Evolutionary conservation across 257 asterid genomes (phyloP).

Genomic region (Nyctanthes arbortristis): DNA sequence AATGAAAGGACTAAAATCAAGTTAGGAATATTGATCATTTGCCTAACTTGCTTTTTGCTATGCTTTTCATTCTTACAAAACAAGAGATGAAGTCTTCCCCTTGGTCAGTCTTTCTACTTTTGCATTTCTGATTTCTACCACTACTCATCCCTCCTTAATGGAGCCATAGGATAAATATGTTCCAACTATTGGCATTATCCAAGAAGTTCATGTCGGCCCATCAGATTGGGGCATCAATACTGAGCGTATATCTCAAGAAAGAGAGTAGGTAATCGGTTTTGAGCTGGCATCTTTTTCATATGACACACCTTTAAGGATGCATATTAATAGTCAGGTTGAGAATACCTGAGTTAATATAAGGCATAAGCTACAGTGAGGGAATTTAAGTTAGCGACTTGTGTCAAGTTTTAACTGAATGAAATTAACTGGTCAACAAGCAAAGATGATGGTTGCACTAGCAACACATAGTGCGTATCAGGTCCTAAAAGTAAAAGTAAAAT

Average conservation of each 20-base stretch:
- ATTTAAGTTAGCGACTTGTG: not conserved
- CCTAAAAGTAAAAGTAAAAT: not conserved
- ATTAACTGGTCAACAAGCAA: not conserved
- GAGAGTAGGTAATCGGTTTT: not conserved
- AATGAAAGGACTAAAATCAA: not conserved
- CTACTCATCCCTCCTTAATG: not conserved
- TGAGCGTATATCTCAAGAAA: not conserved
- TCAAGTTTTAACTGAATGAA: slow-evolving; percentile 6
- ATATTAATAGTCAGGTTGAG: slow-evolving; percentile 11
- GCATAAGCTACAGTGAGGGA: not conserved
- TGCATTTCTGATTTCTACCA: not conserved
- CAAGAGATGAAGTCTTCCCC: not conserved
- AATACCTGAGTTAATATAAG: not conserved
- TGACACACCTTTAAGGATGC: not conserved
- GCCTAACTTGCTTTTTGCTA: not conserved
- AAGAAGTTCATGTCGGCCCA: not conserved
- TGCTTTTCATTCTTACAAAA: not conserved
- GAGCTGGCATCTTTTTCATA: not conserved
- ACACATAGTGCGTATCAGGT: not conserved
- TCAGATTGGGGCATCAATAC: not conserved
- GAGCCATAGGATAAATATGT: not conserved
- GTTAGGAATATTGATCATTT: not conserved
- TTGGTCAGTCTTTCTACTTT: not conserved
- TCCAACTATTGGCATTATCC: not conserved
- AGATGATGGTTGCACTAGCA: not conserved